phyloP scores from a whole-genome alignment of 202 grass and related monocot genomes.

The Brachypodium distachyon region DNA sequence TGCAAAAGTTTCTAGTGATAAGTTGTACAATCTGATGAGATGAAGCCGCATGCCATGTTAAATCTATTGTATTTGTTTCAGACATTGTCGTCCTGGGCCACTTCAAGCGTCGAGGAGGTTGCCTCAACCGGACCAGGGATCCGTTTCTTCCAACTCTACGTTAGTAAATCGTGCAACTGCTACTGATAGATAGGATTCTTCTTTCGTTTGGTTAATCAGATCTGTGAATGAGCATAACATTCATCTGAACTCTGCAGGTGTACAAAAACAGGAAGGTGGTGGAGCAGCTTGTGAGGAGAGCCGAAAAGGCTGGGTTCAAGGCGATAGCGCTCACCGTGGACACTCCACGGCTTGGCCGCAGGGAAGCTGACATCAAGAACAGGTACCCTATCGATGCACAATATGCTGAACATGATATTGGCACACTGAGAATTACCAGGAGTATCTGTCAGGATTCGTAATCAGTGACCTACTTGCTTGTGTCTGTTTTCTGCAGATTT shows the following conservation, averaged over 20 bases:
- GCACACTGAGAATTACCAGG: not conserved
- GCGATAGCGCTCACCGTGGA: slow-evolving; percentile 94
- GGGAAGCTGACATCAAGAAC: slow-evolving; percentile 98
- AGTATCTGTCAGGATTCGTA: not conserved
- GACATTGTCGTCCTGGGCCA: slow-evolving; percentile 97
- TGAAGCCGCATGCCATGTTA: not conserved
- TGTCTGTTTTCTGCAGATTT: slow-evolving; percentile 46
- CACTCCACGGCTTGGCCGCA: slow-evolving; percentile 84
- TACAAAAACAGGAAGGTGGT: slow-evolving; percentile 88
- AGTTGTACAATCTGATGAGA: not conserved
- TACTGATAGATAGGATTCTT: not conserved
- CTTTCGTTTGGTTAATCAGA: not conserved
- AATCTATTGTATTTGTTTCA: slow-evolving; percentile 19
- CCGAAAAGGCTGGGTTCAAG: slow-evolving; percentile 95
- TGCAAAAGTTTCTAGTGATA: not conserved
- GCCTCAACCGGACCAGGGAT: slow-evolving; percentile 95
- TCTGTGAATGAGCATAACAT: not conserved
- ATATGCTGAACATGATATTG: not conserved
- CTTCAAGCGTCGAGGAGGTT: slow-evolving; percentile 96
- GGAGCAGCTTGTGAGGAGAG: slow-evolving; percentile 86
- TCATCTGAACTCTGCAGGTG: slow-evolving; percentile 33
- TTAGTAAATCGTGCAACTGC: slow-evolving; percentile 5
- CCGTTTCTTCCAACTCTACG: slow-evolving; percentile 94
- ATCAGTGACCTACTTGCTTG: not conserved
- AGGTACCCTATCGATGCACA: slow-evolving; percentile 20